phyloP scores from a whole-genome alignment of 140 eudicot species.

The Stevia rebaudiana region DNA sequence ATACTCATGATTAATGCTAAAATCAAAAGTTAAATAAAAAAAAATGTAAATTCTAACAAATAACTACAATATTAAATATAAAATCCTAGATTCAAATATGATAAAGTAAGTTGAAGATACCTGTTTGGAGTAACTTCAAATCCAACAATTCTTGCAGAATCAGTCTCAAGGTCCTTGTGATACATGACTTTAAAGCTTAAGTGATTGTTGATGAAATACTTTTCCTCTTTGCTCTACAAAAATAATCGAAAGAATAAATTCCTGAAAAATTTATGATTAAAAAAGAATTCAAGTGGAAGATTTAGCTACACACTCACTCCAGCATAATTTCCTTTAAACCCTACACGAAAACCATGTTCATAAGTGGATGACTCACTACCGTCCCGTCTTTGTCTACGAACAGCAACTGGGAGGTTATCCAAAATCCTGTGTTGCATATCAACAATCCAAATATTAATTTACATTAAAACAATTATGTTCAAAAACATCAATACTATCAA shows the following conservation, averaged over 20 bases:
- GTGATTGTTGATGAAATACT: slow-evolving; percentile 81
- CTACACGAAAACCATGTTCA: slow-evolving; percentile 94
- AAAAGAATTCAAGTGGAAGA: not conserved
- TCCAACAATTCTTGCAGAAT: slow-evolving; percentile 86
- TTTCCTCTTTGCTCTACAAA: slow-evolving; percentile 78
- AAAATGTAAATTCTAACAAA: not conserved
- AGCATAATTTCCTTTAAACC: slow-evolving; percentile 89
- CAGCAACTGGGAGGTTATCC: slow-evolving; percentile 98
- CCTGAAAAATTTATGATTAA: not conserved
- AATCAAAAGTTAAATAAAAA: slow-evolving; percentile 8
- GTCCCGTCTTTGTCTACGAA: slow-evolving; percentile 74
- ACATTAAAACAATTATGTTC: not conserved
- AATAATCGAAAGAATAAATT: slow-evolving; percentile 5
- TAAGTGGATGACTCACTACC: slow-evolving; percentile 65
- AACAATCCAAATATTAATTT: not conserved
- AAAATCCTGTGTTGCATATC: slow-evolving; percentile 58
- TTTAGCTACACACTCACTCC: slow-evolving; percentile 51
- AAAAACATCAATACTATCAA: not conserved
- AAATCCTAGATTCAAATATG: not conserved
- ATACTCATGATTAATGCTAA: slow-evolving; percentile 77
- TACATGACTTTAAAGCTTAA: slow-evolving; percentile 93
- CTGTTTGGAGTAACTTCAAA: slow-evolving; percentile 95
- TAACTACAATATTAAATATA: not conserved
- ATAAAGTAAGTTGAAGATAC: slow-evolving; percentile 20
- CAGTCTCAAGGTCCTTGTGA: slow-evolving; percentile 80